Evolutionary conservation across 768 basidiomycete genomes (phyloP), one percentile per base, ranked within the genome.

Genomic region (Rhodotorula taiwanensis): DNA sequence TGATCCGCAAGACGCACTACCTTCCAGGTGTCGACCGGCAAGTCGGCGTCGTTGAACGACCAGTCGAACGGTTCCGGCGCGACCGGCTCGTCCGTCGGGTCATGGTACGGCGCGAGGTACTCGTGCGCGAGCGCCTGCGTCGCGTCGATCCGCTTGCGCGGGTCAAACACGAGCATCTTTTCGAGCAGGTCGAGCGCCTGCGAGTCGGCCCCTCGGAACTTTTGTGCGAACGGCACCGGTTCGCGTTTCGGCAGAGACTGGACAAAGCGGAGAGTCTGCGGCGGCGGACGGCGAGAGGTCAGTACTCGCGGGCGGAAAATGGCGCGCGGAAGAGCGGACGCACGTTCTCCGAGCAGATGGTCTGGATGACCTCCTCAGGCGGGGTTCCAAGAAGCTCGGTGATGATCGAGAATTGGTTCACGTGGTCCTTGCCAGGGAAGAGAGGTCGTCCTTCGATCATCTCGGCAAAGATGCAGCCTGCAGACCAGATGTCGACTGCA

Each of bases 391-490:
- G 79, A 21, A 98, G 80, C 76, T 99, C 94, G 47, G 94, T 98
- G 79, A 99, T 99, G 78, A 99, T 98, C 51, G 92, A 95, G 79
- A 99, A 98, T 76, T 99, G 95, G 79, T 99, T 92, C 72, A 98
- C 95, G 77, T 99, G 95, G 74, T 99, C 95, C 80, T 98, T 98
- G 60, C 95, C 95, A 31, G 95, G 95, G 83, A 99, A 99, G 70
- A 99, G 79, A 0, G 95, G 94, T 75, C 97, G 97, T 36, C 95
- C 95, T 76, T 97, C 93, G 52, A 99, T 79, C 95, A 99, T 99
- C 80, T 99, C 95, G 9, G 95, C 95, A 73, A 99, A 97, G 76
- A 99, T 98, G 79, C 95, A 99, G 10, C 93, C 95, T 16, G 93
- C 92, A 74, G 89, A 93, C 95, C 95, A 98, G 75, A 98, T 94